Conservation (phyloP, 2,329 filamentous ascomycete genomes). For the Aspergillaceae sp. region DNA sequence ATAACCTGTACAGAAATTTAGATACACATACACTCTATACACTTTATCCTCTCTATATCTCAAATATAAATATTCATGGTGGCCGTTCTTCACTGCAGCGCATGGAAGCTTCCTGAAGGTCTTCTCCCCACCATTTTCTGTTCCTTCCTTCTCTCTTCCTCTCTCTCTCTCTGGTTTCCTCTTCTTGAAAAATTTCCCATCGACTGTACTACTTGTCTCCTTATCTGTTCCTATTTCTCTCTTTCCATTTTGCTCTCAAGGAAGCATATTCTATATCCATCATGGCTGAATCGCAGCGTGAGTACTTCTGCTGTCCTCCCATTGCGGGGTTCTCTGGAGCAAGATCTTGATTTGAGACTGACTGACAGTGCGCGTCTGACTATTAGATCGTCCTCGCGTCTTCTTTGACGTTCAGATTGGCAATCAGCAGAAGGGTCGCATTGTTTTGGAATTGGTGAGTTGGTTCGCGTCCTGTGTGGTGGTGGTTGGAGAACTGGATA, state of each 20-base stretch:
- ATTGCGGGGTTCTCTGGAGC: constrained; percentile 15
- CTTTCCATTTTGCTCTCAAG: no score
- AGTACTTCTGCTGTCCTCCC: constrained; percentile 8
- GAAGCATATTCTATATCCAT: constrained; percentile 2
- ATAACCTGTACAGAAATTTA: not conserved
- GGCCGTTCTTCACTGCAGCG: not conserved
- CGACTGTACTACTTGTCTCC: no score
- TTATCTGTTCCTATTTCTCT: no score
- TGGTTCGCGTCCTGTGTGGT: not conserved
- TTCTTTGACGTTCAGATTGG: constrained; percentile 91
- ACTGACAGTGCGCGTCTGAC: constrained; percentile 2
- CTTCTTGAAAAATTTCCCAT: no score
- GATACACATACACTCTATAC: no score
- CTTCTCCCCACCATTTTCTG: not conserved
- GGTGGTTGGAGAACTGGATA: not conserved
- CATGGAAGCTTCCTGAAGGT: constrained; percentile 35
- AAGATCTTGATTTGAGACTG: not conserved
- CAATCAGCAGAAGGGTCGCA: constrained; percentile 61
- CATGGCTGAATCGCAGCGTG: constrained; percentile 32
- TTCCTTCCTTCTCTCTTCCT: constrained; percentile 1
- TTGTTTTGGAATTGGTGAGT: constrained; percentile 75
- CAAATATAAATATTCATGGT: not conserved
- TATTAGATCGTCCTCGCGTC: constrained; percentile 61
- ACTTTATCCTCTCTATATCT: not conserved
- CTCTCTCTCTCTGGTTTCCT: not conserved